Evolutionary conservation across 1,139 yeast species (phyloP).

Genomic region (Pichia cactophila): DNA sequence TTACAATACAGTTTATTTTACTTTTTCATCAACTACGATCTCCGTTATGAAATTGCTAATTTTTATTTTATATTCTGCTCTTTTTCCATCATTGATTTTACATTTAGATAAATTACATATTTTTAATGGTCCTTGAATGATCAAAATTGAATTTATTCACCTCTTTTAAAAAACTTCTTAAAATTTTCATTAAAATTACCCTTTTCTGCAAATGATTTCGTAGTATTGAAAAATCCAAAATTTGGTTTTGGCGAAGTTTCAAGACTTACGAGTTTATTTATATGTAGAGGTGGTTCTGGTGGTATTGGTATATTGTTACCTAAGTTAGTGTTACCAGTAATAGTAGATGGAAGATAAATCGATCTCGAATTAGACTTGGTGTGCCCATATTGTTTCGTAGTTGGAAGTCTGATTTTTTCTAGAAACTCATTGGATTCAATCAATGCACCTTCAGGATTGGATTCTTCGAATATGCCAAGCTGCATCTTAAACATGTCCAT

Average conservation of each 20-base stretch:
- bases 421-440: constrained; percentile 24
- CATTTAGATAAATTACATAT: background rate
- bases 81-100: background rate
- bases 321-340: constrained; percentile 1
- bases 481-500: constrained; percentile 56
- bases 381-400: constrained; percentile 8
- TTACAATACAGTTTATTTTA: background rate
- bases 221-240: constrained; percentile 22
- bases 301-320: background rate
- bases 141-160: constrained; percentile 5
- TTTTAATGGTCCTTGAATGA: background rate
- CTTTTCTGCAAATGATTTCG: constrained; percentile 27
- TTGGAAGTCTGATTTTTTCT: constrained; percentile 18
- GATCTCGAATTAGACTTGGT: constrained; percentile 10
- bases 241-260: constrained; percentile 11
- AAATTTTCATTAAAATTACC: constrained; percentile 29
- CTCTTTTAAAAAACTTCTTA: constrained; percentile 29
- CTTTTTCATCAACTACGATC: background rate
- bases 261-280: background rate
- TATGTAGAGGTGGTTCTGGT: constrained; percentile 7
- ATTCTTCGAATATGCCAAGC: constrained; percentile 41
- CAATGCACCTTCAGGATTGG: constrained; percentile 16
- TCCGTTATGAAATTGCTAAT: background rate
- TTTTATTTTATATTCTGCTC: background rate
- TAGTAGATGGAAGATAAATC: constrained; percentile 11